Evolutionary conservation across 345 rosid species (phyloP).

Genomic region (Bruguiera sexangula): DNA sequence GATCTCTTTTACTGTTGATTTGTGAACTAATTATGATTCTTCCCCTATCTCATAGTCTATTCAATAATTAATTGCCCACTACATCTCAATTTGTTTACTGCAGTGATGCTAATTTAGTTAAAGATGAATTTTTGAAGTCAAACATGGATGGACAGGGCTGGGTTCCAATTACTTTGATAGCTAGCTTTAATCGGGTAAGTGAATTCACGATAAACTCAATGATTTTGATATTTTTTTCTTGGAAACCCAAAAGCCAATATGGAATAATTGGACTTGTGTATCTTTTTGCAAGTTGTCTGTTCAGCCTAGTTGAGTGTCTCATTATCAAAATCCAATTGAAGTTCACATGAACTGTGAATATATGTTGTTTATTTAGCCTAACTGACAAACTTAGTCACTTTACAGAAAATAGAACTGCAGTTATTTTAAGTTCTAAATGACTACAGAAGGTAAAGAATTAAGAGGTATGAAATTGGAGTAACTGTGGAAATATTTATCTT

Average conservation of each 20-base stretch:
- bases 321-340: neutral
- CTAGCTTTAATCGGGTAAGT: conserved; percentile 52
- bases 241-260: neutral
- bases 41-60: neutral
- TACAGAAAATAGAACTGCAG: neutral
- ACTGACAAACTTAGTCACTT: neutral
- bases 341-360: neutral
- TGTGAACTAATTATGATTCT: neutral
- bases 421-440: neutral
- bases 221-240: neutral
- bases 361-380: neutral
- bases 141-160: conserved; percentile 55
- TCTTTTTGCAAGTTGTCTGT: neutral
- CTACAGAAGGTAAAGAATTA: neutral
- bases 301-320: neutral
- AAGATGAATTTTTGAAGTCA: conserved; percentile 46
- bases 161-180: conserved; percentile 51
- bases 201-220: neutral
- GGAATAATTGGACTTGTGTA: neutral
- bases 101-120: conserved; percentile 57
- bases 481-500: neutral
- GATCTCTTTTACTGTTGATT: neutral
- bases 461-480: neutral
- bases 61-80: neutral
- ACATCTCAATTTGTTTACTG: conserved; percentile 16